Percentiles rank a stretch among this genome's conserved stretches.
Conservation (phyloP, 176 grass and related monocot species). For the Aegilops umbellulata region DNA sequence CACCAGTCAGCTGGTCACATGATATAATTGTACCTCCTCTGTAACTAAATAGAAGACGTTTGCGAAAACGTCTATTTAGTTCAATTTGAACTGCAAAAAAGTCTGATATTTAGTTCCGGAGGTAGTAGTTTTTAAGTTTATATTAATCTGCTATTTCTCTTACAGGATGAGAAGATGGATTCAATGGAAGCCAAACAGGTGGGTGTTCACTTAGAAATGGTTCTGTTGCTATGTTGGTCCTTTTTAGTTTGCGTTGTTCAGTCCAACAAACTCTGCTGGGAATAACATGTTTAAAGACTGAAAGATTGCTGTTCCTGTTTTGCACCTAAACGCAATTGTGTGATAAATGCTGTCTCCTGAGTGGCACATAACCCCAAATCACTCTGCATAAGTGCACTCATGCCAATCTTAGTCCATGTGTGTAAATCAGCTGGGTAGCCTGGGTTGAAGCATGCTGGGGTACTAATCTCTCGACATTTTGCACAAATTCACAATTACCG, state of each 20-base stretch:
- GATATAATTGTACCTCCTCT: slow-evolving; percentile 3
- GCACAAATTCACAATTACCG: not conserved
- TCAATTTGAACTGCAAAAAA: too few relatives aligned
- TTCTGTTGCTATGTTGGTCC: slow-evolving; percentile 13
- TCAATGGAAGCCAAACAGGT: slow-evolving; percentile 93
- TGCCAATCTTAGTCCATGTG: not conserved
- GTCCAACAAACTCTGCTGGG: not conserved
- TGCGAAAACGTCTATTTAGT: too few relatives aligned
- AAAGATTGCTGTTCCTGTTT: not conserved
- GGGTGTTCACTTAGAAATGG: slow-evolving; percentile 13
- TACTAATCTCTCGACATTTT: not conserved
- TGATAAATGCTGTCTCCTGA: not conserved
- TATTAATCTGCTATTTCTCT: slow-evolving; percentile 10
- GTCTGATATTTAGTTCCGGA: too few relatives aligned
- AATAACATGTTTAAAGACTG: not conserved
- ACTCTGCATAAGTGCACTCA: not conserved
- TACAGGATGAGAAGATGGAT: slow-evolving; percentile 87
- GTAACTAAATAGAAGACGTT: too few relatives aligned
- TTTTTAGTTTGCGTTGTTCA: slow-evolving; percentile 4
- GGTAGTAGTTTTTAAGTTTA: slow-evolving; percentile 17
- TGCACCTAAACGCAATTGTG: not conserved
- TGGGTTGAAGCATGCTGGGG: not conserved
- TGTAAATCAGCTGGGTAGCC: not conserved
- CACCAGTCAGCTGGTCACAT: not conserved
- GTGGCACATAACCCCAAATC: not conserved